A percentile compares a stretch with the other conserved stretches of the same genome.
Evolutionary conservation across 257 asterid genomes (phyloP).

Genomic region (Misopates orontium): DNA sequence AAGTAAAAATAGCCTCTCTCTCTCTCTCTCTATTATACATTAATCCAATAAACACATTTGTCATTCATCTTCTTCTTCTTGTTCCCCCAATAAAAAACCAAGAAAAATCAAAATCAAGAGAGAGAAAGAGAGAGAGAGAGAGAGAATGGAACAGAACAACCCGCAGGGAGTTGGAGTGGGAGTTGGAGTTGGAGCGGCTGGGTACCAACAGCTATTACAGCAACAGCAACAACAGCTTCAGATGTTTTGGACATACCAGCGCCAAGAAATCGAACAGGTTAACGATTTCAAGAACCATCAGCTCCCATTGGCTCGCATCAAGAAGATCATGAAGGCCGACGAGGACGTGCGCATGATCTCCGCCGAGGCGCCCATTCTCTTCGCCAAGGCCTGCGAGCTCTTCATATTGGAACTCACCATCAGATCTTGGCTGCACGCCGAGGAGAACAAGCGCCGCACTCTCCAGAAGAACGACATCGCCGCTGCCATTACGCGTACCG

Average conservation of each 20-base stretch:
- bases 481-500: slow-evolving; percentile 89
- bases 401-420: slow-evolving; percentile 91
- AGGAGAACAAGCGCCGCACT: slow-evolving; percentile 90
- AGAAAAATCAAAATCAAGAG: neutral
- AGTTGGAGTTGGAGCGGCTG: slow-evolving; percentile 48
- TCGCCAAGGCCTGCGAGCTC: slow-evolving; percentile 93
- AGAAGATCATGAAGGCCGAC: slow-evolving; percentile 95
- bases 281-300: slow-evolving; percentile 91
- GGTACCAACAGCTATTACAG: slow-evolving; percentile 80
- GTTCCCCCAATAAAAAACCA: neutral
- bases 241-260: slow-evolving; percentile 73
- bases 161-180: slow-evolving; percentile 56
- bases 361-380: slow-evolving; percentile 89
- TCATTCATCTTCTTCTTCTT: neutral
- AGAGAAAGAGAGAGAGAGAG: neutral
- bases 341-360: slow-evolving; percentile 96
- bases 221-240: slow-evolving; percentile 84
- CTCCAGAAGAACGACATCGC: slow-evolving; percentile 90
- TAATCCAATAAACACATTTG: too few relatives aligned
- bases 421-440: slow-evolving; percentile 95
- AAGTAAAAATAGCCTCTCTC: neutral
- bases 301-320: slow-evolving; percentile 85
- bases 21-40: too few relatives aligned
- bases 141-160: slow-evolving; percentile 62
- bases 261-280: slow-evolving; percentile 74